Evolutionary conservation across 331 rosid species (phyloP).

Genomic region (Rhamnella rubrinervis): DNA sequence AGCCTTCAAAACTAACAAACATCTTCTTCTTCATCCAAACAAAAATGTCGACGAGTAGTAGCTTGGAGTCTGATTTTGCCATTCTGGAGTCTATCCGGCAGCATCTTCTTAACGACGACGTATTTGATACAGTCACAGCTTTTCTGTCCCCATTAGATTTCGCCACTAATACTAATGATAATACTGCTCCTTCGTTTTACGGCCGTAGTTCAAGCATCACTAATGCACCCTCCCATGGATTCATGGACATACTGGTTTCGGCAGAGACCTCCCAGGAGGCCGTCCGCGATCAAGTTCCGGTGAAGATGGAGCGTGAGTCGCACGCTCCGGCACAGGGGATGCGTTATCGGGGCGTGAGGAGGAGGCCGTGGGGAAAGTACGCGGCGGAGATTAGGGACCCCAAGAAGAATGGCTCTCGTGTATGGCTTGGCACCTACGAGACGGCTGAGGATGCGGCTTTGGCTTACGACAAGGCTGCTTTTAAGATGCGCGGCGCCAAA

Average conservation of each 20-base stretch:
- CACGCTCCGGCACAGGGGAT: background rate
- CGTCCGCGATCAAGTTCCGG: background rate
- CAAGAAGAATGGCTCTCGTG: constrained; percentile 38
- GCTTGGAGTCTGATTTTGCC: constrained; percentile 10
- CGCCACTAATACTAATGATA: no score
- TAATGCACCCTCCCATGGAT: background rate
- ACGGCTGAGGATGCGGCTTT: constrained; percentile 45
- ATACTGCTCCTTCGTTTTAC: background rate
- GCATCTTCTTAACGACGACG: constrained; percentile 23
- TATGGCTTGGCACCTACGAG: constrained; percentile 63
- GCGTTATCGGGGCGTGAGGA: background rate
- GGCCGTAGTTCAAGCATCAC: background rate
- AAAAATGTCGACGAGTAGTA: no score
- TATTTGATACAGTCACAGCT: background rate
- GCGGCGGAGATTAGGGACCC: constrained; percentile 63
- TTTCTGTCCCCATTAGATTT: background rate
- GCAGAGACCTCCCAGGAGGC: no score
- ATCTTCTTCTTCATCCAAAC: no score
- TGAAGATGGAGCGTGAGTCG: background rate
- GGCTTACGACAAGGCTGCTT: constrained; percentile 59
- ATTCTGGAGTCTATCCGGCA: constrained; percentile 24
- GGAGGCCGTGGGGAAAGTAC: constrained; percentile 44
- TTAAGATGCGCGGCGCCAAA: constrained; percentile 51
- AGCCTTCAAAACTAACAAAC: no score
- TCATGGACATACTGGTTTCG: background rate